These are phyloP conservation scores for Ambrosia hybrid DNA, from an alignment of 140 eudicot species.

Conservation along the genomic window DNA sequence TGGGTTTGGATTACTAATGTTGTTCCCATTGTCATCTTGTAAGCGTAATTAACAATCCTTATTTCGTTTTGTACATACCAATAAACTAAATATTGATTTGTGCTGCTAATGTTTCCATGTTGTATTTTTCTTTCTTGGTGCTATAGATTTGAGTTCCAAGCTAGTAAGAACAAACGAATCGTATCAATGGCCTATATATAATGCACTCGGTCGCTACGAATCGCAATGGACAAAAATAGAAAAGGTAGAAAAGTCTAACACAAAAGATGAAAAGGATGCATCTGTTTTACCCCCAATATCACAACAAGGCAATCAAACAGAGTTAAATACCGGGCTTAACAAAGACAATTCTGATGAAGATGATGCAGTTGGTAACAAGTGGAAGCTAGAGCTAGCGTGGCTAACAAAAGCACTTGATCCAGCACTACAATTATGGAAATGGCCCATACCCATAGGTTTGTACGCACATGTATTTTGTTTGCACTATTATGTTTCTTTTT, in stretches of 20 bases:
- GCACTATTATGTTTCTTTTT: neutral
- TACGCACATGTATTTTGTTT: conserved; percentile 10
- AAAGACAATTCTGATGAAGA: conserved; percentile 60
- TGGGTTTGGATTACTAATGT: no score
- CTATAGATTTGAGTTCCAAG: conserved; percentile 50
- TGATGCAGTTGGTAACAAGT: conserved; percentile 40
- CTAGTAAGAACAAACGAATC: conserved; percentile 43
- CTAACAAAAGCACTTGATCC: conserved; percentile 87
- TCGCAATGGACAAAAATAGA: conserved; percentile 54
- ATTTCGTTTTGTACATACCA: neutral
- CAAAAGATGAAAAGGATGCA: conserved; percentile 39
- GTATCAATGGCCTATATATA: conserved; percentile 37
- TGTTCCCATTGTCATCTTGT: no score
- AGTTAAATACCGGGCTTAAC: conserved; percentile 21
- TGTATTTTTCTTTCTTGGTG: conserved; percentile 2
- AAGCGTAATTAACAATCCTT: neutral
- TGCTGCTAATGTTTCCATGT: neutral
- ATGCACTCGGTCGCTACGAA: conserved; percentile 47
- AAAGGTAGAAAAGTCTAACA: conserved; percentile 24
- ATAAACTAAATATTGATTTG: neutral
- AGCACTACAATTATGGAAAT: conserved; percentile 64
- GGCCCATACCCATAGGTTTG: conserved; percentile 78
- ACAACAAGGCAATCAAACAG: conserved; percentile 26
- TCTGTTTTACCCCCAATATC: conserved; percentile 32
- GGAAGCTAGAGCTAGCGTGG: conserved; percentile 87